phyloP scores from a whole-genome alignment of 2,329 filamentous ascomycete genomes.

The Cladosporium cucumerinum region DNA sequence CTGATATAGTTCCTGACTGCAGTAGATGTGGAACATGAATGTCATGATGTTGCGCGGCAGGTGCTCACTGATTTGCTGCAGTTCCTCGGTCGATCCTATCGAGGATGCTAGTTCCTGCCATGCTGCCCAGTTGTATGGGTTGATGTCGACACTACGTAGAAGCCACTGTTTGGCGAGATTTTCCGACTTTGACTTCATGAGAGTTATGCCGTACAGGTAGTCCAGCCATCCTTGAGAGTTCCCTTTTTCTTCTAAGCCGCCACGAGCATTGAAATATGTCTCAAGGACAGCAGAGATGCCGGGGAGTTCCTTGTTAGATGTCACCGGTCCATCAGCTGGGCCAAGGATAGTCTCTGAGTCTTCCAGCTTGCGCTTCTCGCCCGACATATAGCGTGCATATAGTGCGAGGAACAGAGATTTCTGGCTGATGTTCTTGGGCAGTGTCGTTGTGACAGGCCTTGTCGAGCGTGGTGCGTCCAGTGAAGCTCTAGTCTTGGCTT shows the following conservation, averaged over 20 bases:
- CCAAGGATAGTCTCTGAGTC: constrained; percentile 97
- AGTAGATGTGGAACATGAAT: constrained; percentile 89
- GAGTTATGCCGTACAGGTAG: constrained; percentile 84
- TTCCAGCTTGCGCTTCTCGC: constrained; percentile 94
- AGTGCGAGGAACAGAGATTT: constrained; percentile 88
- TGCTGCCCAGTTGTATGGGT: constrained; percentile 94
- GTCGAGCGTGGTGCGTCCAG: neutral
- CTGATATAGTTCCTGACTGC: constrained; percentile 88
- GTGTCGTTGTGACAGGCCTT: neutral
- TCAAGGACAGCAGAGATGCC: constrained; percentile 72
- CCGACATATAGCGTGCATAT: constrained; percentile 88
- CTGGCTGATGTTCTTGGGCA: constrained; percentile 62
- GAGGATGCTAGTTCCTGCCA: constrained; percentile 90
- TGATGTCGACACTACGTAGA: constrained; percentile 81
- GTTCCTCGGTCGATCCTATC: constrained; percentile 75
- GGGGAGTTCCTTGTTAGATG: constrained; percentile 79
- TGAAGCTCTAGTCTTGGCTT: constrained; percentile 18
- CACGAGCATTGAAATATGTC: constrained; percentile 71
- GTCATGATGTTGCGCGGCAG: constrained; percentile 89
- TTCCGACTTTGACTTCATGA: constrained; percentile 89
- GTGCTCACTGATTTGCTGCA: constrained; percentile 53
- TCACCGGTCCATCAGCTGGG: constrained; percentile 80
- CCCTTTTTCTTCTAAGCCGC: constrained; percentile 30
- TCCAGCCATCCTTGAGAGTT: constrained; percentile 83
- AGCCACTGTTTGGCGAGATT: constrained; percentile 79